phyloP scores from a whole-genome alignment of 345 rosid genomes.

The Heritiera fomes region DNA sequence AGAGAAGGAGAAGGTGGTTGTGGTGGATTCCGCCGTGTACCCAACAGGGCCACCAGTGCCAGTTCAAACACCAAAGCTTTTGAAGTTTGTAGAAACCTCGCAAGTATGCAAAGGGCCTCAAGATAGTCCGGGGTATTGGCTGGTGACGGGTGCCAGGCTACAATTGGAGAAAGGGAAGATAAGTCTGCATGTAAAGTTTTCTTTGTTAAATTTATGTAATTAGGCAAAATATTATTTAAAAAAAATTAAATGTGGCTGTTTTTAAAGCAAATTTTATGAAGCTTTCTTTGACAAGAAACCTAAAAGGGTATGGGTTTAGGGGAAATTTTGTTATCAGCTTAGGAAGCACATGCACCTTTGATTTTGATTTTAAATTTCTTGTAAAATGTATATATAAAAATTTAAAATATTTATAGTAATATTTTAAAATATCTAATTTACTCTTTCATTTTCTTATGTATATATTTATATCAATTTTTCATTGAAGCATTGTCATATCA shows the following conservation, averaged over 20 bases:
- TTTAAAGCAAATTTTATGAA: too few relatives aligned
- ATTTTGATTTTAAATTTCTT: too few relatives aligned
- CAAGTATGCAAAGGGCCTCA: constrained; percentile 78
- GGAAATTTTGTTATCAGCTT: background rate
- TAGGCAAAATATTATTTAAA: background rate
- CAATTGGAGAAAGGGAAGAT: constrained; percentile 77
- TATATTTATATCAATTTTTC: too few relatives aligned
- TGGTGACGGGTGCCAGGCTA: constrained; percentile 76
- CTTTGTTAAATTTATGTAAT: constrained; percentile 42
- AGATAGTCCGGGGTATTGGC: constrained; percentile 93
- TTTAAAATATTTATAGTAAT: too few relatives aligned
- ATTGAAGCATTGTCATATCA: too few relatives aligned
- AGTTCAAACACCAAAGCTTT: constrained; percentile 61
- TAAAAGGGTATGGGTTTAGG: background rate
- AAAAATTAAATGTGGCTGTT: too few relatives aligned
- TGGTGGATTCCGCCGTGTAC: constrained; percentile 76
- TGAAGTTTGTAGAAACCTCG: constrained; percentile 70
- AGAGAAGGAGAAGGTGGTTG: constrained; percentile 35
- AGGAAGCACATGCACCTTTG: background rate
- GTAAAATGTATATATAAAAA: background rate
- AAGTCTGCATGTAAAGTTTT: constrained; percentile 73
- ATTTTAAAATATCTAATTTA: too few relatives aligned
- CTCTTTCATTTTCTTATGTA: too few relatives aligned
- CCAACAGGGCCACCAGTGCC: constrained; percentile 91
- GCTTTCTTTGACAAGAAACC: too few relatives aligned